These are phyloP conservation scores for Boletus pseudo-olivaceus DNA, from an alignment of 768 basidiomycete species.

Conservation along the genomic window DNA sequence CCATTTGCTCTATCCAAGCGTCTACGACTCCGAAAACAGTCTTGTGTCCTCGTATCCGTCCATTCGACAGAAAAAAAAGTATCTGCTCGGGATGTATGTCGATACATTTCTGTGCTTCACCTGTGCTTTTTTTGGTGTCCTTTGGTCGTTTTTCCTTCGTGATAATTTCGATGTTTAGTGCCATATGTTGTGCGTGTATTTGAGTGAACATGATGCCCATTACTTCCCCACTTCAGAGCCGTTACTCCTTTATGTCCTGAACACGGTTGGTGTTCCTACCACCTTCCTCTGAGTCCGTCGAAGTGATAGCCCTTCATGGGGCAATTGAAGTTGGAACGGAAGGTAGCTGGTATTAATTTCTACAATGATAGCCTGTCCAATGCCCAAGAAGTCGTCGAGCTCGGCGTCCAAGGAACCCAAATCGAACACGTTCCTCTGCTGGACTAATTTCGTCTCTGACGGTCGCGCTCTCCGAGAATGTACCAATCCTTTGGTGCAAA, in stretches of 20 bases:
- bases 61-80: background rate
- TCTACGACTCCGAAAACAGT: background rate
- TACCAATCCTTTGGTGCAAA: background rate
- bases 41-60: background rate
- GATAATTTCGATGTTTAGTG: background rate
- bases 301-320: background rate
- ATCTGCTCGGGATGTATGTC: background rate
- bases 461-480: background rate
- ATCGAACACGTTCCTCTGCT: background rate
- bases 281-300: background rate
- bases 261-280: background rate
- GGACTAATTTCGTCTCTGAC: too few species aligned
- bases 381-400: background rate
- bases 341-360: background rate
- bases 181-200: background rate
- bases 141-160: background rate
- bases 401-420: background rate
- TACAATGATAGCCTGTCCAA: background rate
- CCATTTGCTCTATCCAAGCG: background rate
- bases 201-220: constrained; percentile 2
- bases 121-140: background rate
- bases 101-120: background rate
- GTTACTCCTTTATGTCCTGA: background rate
- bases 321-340: background rate
- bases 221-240: background rate